These are phyloP conservation scores for Septoria petroselini DNA, from an alignment of 2,329 filamentous ascomycete species.

Conservation along the genomic window DNA sequence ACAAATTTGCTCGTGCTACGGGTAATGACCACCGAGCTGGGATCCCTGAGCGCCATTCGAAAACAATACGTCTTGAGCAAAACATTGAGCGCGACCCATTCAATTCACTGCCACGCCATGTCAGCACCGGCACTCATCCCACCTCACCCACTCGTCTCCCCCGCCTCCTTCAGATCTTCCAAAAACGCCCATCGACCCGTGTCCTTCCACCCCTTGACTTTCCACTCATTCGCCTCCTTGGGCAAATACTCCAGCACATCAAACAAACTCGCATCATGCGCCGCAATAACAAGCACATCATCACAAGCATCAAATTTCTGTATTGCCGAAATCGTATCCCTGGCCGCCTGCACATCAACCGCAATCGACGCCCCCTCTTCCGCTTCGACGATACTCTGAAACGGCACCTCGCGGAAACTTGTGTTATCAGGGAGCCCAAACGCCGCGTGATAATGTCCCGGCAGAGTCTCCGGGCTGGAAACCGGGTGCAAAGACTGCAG, in stretches of 20 bases:
- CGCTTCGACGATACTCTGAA: slow-evolving; percentile 13
- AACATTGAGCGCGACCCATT: no score
- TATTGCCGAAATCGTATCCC: slow-evolving; percentile 18
- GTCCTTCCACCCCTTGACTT: slow-evolving; percentile 22
- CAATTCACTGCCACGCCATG: no score
- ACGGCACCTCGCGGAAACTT: slow-evolving; percentile 7
- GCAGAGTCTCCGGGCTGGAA: slow-evolving; percentile 32
- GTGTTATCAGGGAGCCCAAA: slow-evolving; percentile 16
- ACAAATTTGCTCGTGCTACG: no score
- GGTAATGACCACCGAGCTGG: no score
- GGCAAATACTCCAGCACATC: slow-evolving; percentile 25
- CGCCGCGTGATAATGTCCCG: slow-evolving; percentile 35
- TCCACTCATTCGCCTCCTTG: slow-evolving; percentile 20
- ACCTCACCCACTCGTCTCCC: not conserved
- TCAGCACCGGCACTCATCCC: no score
- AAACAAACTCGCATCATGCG: slow-evolving; percentile 27
- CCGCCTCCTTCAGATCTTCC: slow-evolving; percentile 14
- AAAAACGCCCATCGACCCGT: slow-evolving; percentile 22
- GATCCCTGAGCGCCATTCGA: no score
- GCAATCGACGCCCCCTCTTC: slow-evolving; percentile 14
- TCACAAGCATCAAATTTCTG: slow-evolving; percentile 22
- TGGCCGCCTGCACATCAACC: slow-evolving; percentile 17
- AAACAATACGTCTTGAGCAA: no score
- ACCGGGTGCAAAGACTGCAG: not conserved
- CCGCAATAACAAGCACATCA: slow-evolving; percentile 24